These are phyloP conservation scores for Geosmithia morbida DNA, from an alignment of 2,329 filamentous ascomycete species.

Conservation along the genomic window DNA sequence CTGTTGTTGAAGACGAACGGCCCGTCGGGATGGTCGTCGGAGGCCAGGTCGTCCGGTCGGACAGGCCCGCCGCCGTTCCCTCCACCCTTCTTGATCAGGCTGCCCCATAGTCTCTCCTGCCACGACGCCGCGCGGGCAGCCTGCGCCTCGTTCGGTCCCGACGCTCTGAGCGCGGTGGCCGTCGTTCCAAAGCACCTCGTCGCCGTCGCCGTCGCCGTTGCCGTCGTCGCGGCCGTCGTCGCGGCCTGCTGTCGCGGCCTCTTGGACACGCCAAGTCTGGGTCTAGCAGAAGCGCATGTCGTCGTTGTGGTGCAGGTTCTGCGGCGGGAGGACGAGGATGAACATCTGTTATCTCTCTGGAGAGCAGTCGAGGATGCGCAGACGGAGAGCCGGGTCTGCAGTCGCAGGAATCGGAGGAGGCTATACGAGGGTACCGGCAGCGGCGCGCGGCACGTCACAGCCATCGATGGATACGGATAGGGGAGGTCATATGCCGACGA, in stretches of 20 bases:
- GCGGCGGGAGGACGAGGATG: neutral
- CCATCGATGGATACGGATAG: neutral
- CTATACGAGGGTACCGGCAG: conserved; percentile 34
- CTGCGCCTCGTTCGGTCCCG: conserved; percentile 7
- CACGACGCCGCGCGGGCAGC: conserved; percentile 17
- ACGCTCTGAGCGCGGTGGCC: conserved; percentile 7
- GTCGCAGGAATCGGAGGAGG: conserved; percentile 59
- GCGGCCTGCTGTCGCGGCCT: neutral
- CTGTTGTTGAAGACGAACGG: conserved; percentile 52
- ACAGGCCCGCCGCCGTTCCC: conserved; percentile 23
- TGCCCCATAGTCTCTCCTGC: conserved; percentile 34
- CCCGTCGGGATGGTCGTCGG: conserved; percentile 41
- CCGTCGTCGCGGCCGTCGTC: neutral
- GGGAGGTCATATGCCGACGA: neutral
- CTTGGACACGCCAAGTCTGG: neutral
- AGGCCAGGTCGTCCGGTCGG: conserved; percentile 44
- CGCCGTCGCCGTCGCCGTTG: neutral
- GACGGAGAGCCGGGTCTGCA: conserved; percentile 41
- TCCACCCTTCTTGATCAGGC: conserved; percentile 18
- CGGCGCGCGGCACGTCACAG: conserved; percentile 1
- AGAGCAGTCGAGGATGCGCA: neutral
- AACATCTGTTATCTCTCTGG: neutral
- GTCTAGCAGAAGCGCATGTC: neutral
- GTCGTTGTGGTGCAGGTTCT: neutral
- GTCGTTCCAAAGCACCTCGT: conserved; percentile 15